Evolutionary conservation across 352 stramenopile species (phyloP), one percentile per base, ranked within the genome.

Genomic region (Poterioochromonas sp.): DNA sequence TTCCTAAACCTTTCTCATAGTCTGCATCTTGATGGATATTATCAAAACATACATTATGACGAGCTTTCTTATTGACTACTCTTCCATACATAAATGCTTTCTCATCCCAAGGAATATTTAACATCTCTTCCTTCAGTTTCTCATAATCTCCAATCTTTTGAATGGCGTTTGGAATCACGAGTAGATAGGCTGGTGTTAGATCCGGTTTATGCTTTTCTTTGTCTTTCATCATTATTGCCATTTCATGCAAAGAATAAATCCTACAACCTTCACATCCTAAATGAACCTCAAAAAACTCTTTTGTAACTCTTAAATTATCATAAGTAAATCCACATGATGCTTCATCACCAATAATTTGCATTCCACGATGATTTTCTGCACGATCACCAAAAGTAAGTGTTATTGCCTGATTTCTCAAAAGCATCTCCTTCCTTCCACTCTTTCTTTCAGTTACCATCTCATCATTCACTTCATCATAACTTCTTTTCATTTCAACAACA

Each of bases 331-430:
- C 54, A 32, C n/a, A 29, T 22, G 12, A 32, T 29, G 8, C 54
- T 22, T 29, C 12, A 29, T 32, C 34, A 29, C 54, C 54, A 65
- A 65, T 65, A 65, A 32, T 35, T 39, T 65, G 54, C 54, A 65
- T 65, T 39, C 54, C 54, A 65, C 5, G 5, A 65, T 65, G 54
- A 65, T 65, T 65, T 65, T 65, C 54, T 32, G 54, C 54, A 65
- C 54, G n/a, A 65, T 65, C 54, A 11, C 54, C 54, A 65, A 65
- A 65, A 12, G 54, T 65, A 15, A 65, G n/a, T 35, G 54, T 65
- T 32, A 65, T 39, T 39, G 54, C 54, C n/a, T n/a, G n/a, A n/a
- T n/a, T n/a, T n/a, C n/a, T n/a, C n/a, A n/a, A n/a, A n/a, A n/a
- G n/a, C n/a, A n/a, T n/a, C n/a, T n/a, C n/a, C n/a, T n/a, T n/a